Conservation (phyloP, 257 asterid genomes). For the Penstemon davidsonii region DNA sequence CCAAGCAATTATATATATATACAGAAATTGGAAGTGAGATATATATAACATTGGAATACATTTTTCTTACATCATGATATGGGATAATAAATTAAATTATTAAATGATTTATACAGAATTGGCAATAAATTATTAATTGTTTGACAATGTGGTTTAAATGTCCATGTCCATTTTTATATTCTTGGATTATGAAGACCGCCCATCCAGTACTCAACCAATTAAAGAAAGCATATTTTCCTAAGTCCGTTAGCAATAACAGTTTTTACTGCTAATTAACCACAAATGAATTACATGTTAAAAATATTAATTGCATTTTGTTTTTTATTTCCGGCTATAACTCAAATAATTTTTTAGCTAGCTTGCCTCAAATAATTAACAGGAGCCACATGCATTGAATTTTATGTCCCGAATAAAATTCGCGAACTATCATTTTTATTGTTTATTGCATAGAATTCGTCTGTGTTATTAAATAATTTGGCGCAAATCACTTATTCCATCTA, state of each 20-base stretch:
- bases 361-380: not conserved
- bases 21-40: not conserved
- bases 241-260: slow-evolving; percentile 4
- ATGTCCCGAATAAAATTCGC: not conserved
- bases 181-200: slow-evolving; percentile 31
- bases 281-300: not conserved
- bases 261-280: not conserved
- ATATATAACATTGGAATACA: not conserved
- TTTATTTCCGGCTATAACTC: not conserved
- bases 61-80: slow-evolving; percentile 1
- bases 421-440: too few relatives aligned
- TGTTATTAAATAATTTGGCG: too few relatives aligned
- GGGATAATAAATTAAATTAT: not conserved
- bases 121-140: slow-evolving; percentile 19
- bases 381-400: not conserved
- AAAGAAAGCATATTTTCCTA: slow-evolving; percentile 26
- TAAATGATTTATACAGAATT: not conserved
- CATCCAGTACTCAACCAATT: slow-evolving; percentile 16
- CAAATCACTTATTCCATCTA: too few relatives aligned
- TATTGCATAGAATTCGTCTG: too few relatives aligned
- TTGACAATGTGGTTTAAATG: slow-evolving; percentile 14
- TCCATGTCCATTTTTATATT: slow-evolving; percentile 24
- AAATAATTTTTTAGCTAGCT: not conserved
- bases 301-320: not conserved
- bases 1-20: slow-evolving; percentile 7